A percentile compares a stretch with the other conserved stretches of the same genome.
Conservation (phyloP, 2,329 filamentous ascomycete species). For the Exutisphaerella laricina region DNA sequence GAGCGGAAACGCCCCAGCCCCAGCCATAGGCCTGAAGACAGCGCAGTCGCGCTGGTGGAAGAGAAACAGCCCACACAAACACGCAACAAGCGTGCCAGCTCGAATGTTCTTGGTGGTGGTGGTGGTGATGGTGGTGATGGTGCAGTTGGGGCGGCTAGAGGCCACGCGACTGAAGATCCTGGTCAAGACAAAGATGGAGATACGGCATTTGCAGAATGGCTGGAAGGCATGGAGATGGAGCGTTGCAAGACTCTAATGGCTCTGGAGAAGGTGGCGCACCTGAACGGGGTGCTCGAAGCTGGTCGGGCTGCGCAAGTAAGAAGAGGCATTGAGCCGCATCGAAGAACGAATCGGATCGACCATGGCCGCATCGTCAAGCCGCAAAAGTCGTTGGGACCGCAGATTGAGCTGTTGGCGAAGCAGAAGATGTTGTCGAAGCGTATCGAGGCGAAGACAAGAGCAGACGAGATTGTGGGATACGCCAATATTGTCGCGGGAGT, state of each 20-base stretch:
- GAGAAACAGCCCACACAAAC: not conserved
- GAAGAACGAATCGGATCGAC: not conserved
- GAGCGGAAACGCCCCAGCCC: constrained; percentile 1
- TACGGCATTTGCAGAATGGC: constrained; percentile 1
- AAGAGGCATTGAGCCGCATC: constrained; percentile 2
- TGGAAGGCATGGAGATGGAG: constrained; percentile 1
- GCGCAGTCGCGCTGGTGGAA: not conserved
- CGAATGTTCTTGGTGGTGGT: not conserved
- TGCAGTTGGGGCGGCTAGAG: not conserved
- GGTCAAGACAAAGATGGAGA: not conserved
- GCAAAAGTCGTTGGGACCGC: not conserved
- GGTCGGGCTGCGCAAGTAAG: constrained; percentile 1
- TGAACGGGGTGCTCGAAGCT: constrained; percentile 1
- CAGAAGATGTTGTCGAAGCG: constrained; percentile 2
- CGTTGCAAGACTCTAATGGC: not conserved
- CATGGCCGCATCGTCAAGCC: constrained; percentile 2
- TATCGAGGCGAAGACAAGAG: not conserved
- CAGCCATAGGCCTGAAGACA: constrained; percentile 1
- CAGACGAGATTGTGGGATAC: constrained; percentile 1
- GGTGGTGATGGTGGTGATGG: too few species aligned
- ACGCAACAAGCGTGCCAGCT: not conserved
- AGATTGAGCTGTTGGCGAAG: constrained; percentile 3
- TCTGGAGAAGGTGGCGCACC: not conserved
- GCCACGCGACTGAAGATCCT: not conserved
- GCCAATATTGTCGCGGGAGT: not conserved